Evolutionary conservation across 2,329 filamentous ascomycete genomes (phyloP).

Genomic region (Pyrenochaeta sp.): DNA sequence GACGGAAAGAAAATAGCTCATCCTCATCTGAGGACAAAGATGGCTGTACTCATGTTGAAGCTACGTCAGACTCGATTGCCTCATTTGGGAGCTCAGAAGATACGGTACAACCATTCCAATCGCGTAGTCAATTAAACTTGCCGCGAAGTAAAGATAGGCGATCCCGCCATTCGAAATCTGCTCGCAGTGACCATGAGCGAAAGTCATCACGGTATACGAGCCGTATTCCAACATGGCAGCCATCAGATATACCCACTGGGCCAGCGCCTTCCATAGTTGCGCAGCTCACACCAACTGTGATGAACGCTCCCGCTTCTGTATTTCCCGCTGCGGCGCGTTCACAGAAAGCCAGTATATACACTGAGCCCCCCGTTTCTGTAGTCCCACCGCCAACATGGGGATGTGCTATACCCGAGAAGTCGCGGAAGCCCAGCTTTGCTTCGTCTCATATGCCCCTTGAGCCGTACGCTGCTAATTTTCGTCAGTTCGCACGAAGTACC

Average conservation of each 20-base stretch:
- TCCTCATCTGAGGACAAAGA: slow-evolving; percentile 18
- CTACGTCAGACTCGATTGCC: slow-evolving; percentile 11
- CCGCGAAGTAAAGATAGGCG: slow-evolving; percentile 2
- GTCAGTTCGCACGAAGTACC: not conserved
- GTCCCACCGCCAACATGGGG: slow-evolving; percentile 15
- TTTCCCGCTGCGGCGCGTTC: not conserved
- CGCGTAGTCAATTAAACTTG: slow-evolving; percentile 10
- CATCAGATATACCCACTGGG: not conserved
- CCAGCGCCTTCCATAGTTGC: slow-evolving; percentile 5
- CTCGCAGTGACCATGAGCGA: slow-evolving; percentile 1
- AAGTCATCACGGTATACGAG: not conserved
- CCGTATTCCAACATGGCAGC: not conserved
- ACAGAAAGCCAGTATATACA: slow-evolving; percentile 2
- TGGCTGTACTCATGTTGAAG: slow-evolving; percentile 11
- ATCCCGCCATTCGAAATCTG: slow-evolving; percentile 5
- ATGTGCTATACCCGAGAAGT: slow-evolving; percentile 2
- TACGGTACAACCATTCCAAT: slow-evolving; percentile 17
- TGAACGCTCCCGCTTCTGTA: slow-evolving; percentile 13
- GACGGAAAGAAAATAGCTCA: not conserved
- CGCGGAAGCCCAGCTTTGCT: slow-evolving; percentile 6
- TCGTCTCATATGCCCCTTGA: slow-evolving; percentile 8
- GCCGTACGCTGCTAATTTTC: slow-evolving; percentile 9
- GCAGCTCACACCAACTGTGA: slow-evolving; percentile 1
- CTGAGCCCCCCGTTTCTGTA: not conserved
- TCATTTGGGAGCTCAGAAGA: slow-evolving; percentile 19